These are phyloP conservation scores for Aspergillus incahuasiensis DNA, from an alignment of 495 filamentous ascomycete genomes.

Conservation along the genomic window DNA sequence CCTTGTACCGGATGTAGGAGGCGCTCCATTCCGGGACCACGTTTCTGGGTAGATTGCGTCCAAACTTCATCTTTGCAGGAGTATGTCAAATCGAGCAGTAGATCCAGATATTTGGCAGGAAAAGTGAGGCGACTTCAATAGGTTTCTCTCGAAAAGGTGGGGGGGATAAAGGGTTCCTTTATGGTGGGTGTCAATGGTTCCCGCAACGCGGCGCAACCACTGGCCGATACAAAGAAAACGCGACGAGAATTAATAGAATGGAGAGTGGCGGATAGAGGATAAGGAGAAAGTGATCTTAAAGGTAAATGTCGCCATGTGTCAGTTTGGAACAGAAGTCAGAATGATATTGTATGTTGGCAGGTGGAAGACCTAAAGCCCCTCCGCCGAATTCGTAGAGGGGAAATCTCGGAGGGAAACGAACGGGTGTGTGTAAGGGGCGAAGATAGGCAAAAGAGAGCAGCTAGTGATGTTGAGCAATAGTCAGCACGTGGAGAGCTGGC, in stretches of 20 bases:
- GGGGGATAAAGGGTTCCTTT: neutral
- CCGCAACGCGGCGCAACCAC: neutral
- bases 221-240: constrained; percentile 1
- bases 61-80: constrained; percentile 69
- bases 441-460: neutral
- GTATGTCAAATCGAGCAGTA: neutral
- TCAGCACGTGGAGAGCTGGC: constrained; percentile 15
- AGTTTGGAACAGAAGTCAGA: constrained; percentile 11
- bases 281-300: constrained; percentile 14
- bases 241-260: constrained; percentile 2
- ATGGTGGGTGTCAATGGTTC: neutral
- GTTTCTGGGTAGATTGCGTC: constrained; percentile 78
- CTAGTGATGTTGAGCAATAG: neutral
- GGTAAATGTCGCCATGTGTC: constrained; percentile 20
- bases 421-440: neutral
- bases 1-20: constrained; percentile 94
- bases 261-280: constrained; percentile 1
- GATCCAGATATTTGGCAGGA: neutral
- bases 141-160: neutral
- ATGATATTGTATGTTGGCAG: constrained; percentile 6
- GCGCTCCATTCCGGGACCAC: constrained; percentile 95
- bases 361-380: constrained; percentile 11
- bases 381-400: neutral
- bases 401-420: neutral
- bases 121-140: neutral